These are phyloP conservation scores for Perilla frutescens DNA, from an alignment of 257 asterid genomes.

Conservation along the genomic window DNA sequence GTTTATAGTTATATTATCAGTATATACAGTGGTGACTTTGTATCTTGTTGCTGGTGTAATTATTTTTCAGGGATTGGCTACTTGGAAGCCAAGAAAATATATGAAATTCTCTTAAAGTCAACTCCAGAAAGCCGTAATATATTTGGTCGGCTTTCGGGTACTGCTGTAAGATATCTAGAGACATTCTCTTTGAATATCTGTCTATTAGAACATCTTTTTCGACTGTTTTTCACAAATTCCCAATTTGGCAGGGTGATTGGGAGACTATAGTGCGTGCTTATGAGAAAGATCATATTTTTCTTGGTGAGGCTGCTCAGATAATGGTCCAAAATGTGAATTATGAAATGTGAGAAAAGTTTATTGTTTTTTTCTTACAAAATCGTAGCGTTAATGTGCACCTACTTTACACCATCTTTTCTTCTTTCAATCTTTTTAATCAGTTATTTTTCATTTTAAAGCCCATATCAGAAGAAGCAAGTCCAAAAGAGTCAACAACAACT, in stretches of 20 bases:
- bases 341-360: slow-evolving; percentile 71
- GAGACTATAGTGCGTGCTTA: slow-evolving; percentile 82
- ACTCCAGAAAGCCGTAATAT: slow-evolving; percentile 94
- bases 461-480: slow-evolving; percentile 87
- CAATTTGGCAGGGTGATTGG: slow-evolving; percentile 83
- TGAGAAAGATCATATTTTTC: slow-evolving; percentile 84
- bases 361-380: slow-evolving; percentile 5
- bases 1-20: slow-evolving; percentile 11
- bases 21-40: slow-evolving; percentile 7
- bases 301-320: slow-evolving; percentile 95
- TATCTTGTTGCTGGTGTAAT: slow-evolving; percentile 19
- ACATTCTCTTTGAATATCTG: slow-evolving; percentile 28
- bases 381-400: slow-evolving; percentile 6
- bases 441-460: slow-evolving; percentile 51
- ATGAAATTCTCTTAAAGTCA: slow-evolving; percentile 77
- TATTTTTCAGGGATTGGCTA: slow-evolving; percentile 74
- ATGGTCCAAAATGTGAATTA: slow-evolving; percentile 92
- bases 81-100: slow-evolving; percentile 78
- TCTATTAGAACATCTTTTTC: slow-evolving; percentile 16
- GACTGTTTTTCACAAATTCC: slow-evolving; percentile 29
- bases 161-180: slow-evolving; percentile 80
- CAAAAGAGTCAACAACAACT: slow-evolving; percentile 95
- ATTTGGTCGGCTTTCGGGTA: slow-evolving; percentile 99
- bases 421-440: slow-evolving; percentile 6
- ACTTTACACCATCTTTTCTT: neutral